These are phyloP conservation scores for Adiantum capillusveneris DNA, from an alignment of 75 land plant genomes.

Conservation along the genomic window DNA sequence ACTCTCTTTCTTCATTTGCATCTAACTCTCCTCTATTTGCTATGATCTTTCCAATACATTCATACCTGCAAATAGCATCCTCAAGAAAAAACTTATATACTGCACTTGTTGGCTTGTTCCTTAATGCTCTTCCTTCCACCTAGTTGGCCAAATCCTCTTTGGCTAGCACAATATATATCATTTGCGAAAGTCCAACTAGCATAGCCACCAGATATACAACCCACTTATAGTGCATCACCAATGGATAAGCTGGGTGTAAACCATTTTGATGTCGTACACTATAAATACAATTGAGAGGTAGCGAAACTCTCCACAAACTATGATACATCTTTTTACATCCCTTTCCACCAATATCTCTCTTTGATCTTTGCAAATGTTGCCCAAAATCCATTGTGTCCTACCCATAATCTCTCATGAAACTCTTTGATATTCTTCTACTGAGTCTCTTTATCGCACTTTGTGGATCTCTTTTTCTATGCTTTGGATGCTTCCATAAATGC, in stretches of 20 bases:
- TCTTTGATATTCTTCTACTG: no score
- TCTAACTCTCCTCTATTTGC: slow-evolving; percentile 1
- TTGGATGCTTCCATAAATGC: no score
- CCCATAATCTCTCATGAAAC: background rate
- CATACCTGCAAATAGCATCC: background rate
- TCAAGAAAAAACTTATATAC: background rate
- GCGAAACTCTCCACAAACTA: background rate
- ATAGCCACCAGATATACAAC: background rate
- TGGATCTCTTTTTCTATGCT: no score
- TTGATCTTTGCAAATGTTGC: background rate
- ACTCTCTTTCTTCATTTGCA: background rate
- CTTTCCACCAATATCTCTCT: slow-evolving; percentile 5
- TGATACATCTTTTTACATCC: background rate
- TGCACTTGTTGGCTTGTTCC: background rate
- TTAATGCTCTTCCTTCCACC: background rate
- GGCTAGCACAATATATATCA: background rate
- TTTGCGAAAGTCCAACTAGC: background rate
- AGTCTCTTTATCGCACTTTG: no score
- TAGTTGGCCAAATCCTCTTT: background rate
- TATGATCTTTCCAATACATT: background rate
- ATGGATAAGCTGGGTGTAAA: background rate
- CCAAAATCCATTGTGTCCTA: background rate
- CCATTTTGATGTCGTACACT: background rate
- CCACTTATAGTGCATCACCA: slow-evolving; percentile 3
- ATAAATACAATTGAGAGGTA: background rate